Evolutionary conservation across 176 grass and related monocot genomes (phyloP).

Genomic region (Calamus simplicifolius): DNA sequence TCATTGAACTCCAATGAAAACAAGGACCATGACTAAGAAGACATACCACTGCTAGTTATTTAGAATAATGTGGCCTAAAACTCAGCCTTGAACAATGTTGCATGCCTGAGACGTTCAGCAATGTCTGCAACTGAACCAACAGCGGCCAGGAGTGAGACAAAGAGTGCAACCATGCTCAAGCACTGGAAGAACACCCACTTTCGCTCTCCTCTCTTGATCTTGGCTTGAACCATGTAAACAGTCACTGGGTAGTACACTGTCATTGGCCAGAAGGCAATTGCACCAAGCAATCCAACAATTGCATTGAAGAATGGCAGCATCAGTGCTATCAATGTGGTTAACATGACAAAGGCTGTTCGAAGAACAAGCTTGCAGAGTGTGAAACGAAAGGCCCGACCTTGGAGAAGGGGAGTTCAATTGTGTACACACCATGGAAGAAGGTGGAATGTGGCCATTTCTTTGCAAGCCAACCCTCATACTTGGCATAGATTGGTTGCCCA

Average conservation of each 20-base stretch:
- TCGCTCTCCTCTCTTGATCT: slow-evolving; percentile 40
- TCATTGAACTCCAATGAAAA: too few species aligned
- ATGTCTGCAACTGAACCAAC: slow-evolving; percentile 68
- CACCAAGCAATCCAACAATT: slow-evolving; percentile 63
- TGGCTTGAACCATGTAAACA: slow-evolving; percentile 68
- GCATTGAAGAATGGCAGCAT: slow-evolving; percentile 97
- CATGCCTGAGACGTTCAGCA: slow-evolving; percentile 55
- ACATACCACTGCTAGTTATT: too few species aligned
- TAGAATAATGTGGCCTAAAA: slow-evolving; percentile 20
- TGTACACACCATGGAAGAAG: slow-evolving; percentile 62
- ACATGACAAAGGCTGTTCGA: slow-evolving; percentile 51
- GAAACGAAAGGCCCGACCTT: slow-evolving; percentile 36
- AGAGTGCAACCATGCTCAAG: slow-evolving; percentile 51
- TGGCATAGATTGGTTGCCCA: slow-evolving; percentile 69
- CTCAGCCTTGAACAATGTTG: slow-evolving; percentile 65
- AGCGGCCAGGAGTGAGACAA: slow-evolving; percentile 63
- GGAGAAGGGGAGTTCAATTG: slow-evolving; percentile 31
- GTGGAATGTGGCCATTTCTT: slow-evolving; percentile 44
- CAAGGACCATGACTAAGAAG: too few species aligned
- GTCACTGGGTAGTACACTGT: slow-evolving; percentile 86
- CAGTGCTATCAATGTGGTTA: slow-evolving; percentile 59
- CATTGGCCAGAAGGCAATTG: slow-evolving; percentile 72
- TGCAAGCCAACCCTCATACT: slow-evolving; percentile 62
- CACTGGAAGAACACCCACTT: slow-evolving; percentile 67
- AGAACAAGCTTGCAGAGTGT: slow-evolving; percentile 62